Conservation (phyloP, 1,284 basidiomycete genomes). For the Abortiporus biennis region DNA sequence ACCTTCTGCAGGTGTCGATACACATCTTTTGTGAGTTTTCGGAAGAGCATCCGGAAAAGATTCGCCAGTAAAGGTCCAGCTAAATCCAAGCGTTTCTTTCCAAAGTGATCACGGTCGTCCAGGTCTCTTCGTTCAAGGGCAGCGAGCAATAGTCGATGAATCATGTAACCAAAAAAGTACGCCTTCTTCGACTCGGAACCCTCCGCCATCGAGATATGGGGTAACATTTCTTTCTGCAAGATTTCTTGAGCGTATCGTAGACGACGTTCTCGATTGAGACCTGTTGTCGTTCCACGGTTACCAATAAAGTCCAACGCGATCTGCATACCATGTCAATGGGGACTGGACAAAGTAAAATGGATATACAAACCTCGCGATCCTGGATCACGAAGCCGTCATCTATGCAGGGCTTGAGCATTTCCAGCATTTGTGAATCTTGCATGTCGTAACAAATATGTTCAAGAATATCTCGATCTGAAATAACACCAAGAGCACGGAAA, state of each 20-base stretch:
- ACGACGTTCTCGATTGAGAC: conserved; percentile 87
- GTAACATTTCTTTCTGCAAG: conserved; percentile 97
- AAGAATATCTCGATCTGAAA: conserved; percentile 96
- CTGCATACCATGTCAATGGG: conserved; percentile 23
- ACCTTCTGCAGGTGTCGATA: conserved; percentile 97
- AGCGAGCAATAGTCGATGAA: conserved; percentile 90
- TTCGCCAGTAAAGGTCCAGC: conserved; percentile 94
- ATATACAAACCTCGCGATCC: conserved; percentile 75
- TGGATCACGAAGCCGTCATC: conserved; percentile 99
- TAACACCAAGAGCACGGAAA: conserved; percentile 96
- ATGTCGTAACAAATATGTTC: conserved; percentile 99
- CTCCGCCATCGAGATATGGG: conserved; percentile 94
- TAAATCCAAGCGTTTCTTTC: conserved; percentile 95
- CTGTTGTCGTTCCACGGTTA: conserved; percentile 93
- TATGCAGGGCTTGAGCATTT: conserved; percentile 98
- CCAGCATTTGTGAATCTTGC: conserved; percentile 93
- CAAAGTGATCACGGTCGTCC: conserved; percentile 99
- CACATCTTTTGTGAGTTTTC: conserved; percentile 95
- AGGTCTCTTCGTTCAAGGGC: conserved; percentile 93
- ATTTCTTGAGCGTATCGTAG: conserved; percentile 98
- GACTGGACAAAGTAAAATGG: conserved; percentile 3
- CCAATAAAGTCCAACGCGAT: conserved; percentile 96
- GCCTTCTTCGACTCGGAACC: conserved; percentile 98
- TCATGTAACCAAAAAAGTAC: conserved; percentile 99
- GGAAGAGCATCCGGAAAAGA: conserved; percentile 96